Conservation (phyloP, 73 alveolate genomes). For the Paramecium sonneborni region DNA sequence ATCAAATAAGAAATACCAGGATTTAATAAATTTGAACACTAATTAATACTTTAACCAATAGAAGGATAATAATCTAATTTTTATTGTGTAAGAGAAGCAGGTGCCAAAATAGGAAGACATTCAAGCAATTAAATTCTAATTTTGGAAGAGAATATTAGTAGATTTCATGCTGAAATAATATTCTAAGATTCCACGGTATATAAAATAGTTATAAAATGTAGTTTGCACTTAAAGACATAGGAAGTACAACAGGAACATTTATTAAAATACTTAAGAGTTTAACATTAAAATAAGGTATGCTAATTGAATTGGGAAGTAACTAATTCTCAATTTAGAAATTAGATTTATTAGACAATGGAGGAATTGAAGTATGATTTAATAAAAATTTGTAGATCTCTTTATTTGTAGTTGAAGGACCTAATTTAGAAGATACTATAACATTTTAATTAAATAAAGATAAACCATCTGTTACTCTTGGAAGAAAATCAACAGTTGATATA, state of each 20-base stretch:
- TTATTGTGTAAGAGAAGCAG: slow-evolving; percentile 78
- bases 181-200: slow-evolving; percentile 32
- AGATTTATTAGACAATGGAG: slow-evolving; percentile 45
- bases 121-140: slow-evolving; percentile 83
- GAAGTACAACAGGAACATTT: slow-evolving; percentile 85
- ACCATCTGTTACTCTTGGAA: slow-evolving; percentile 29
- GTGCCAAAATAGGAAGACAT: slow-evolving; percentile 86
- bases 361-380: not conserved
- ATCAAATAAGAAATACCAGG: not conserved
- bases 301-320: slow-evolving; percentile 84
- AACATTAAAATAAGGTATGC: slow-evolving; percentile 73
- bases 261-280: slow-evolving; percentile 76
- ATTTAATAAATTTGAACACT: slow-evolving; percentile 34
- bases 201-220: not conserved
- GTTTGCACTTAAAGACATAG: slow-evolving; percentile 75
- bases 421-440: not conserved
- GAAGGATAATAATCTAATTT: slow-evolving; percentile 83
- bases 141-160: slow-evolving; percentile 79
- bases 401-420: slow-evolving; percentile 42
- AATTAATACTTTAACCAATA: slow-evolving; percentile 73
- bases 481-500: slow-evolving; percentile 45
- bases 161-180: slow-evolving; percentile 72
- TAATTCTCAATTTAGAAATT: slow-evolving; percentile 70
- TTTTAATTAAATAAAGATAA: not conserved
- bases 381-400: not conserved